Conservation (phyloP, 2,329 filamentous ascomycete species). For the Tolypocladium inflatum region DNA sequence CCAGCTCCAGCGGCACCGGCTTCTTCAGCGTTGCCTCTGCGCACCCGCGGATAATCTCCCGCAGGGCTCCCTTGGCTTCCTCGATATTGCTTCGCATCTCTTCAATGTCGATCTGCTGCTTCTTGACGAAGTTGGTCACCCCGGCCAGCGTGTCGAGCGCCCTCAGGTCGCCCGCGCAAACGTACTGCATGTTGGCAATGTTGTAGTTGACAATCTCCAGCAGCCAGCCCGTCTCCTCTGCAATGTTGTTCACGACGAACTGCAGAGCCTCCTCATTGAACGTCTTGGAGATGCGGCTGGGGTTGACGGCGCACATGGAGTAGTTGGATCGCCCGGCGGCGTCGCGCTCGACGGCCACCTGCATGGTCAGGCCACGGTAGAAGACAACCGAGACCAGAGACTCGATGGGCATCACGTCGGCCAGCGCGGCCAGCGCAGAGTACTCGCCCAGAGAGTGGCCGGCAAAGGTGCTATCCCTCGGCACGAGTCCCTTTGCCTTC, state of each 20-base stretch:
- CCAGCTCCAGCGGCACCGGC: conserved; percentile 76
- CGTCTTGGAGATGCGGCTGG: conserved; percentile 93
- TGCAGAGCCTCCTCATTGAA: conserved; percentile 97
- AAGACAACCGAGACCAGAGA: conserved; percentile 96
- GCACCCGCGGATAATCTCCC: conserved; percentile 83
- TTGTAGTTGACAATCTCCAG: conserved; percentile 98
- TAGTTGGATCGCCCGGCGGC: conserved; percentile 91
- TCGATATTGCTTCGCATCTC: conserved; percentile 83
- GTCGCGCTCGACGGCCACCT: conserved; percentile 96
- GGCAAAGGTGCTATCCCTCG: conserved; percentile 92
- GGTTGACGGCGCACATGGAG: conserved; percentile 98
- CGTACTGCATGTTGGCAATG: conserved; percentile 68
- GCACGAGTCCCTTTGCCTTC: conserved; percentile 92
- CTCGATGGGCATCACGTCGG: conserved; percentile 99
- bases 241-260: conserved; percentile 92
- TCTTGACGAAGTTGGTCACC: conserved; percentile 91
- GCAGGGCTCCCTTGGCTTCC: conserved; percentile 81
- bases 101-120: conserved; percentile 95
- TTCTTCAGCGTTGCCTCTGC: conserved; percentile 83
- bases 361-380: conserved; percentile 98
- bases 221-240: conserved; percentile 89
- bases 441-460: conserved; percentile 98
- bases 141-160: conserved; percentile 65
- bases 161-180: conserved; percentile 60
- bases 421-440: conserved; percentile 88